Conservation (phyloP, 768 basidiomycete species). For the Rhodotorula diobovata region DNA sequence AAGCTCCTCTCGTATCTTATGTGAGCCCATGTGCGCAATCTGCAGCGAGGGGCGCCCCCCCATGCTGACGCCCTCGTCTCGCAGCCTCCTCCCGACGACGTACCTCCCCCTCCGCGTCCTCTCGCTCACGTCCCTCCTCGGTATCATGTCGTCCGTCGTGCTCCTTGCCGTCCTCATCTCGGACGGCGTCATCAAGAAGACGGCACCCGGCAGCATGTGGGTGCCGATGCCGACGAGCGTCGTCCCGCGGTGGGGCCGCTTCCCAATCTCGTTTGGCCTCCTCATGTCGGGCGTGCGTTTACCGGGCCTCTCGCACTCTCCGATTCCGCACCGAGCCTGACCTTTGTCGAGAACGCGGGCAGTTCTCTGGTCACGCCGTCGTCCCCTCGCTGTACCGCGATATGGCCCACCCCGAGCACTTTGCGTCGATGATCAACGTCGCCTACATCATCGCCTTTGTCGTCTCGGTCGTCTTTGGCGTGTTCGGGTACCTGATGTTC, state of each 20-base stretch:
- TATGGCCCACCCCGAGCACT: slow-evolving; percentile 75
- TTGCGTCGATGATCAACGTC: slow-evolving; percentile 74
- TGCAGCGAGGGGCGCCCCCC: too few relatives aligned
- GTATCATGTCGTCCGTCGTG: slow-evolving; percentile 70
- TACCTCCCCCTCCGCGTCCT: slow-evolving; percentile 80
- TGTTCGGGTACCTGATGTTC: slow-evolving; percentile 79
- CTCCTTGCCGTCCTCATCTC: slow-evolving; percentile 71
- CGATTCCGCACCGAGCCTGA: neutral
- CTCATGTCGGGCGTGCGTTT: slow-evolving; percentile 79
- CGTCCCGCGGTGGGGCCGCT: slow-evolving; percentile 56
- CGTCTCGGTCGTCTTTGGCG: slow-evolving; percentile 61
- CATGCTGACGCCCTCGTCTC: neutral
- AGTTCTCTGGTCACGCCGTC: slow-evolving; percentile 89
- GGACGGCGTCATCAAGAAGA: slow-evolving; percentile 70
- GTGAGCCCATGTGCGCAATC: slow-evolving; percentile 50
- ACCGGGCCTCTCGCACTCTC: neutral
- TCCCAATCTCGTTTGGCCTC: slow-evolving; percentile 78
- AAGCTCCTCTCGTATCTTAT: slow-evolving; percentile 68
- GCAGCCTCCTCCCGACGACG: slow-evolving; percentile 73
- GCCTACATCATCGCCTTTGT: slow-evolving; percentile 59
- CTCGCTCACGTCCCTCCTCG: slow-evolving; percentile 81
- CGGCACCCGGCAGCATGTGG: slow-evolving; percentile 76
- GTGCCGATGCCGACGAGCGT: slow-evolving; percentile 65
- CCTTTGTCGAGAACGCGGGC: neutral
- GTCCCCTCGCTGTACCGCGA: slow-evolving; percentile 85